Evolutionary conservation across 1,284 basidiomycete genomes (phyloP), one percentile per base, ranked within the genome.

Genomic region (Ceratobasidium sp.): DNA sequence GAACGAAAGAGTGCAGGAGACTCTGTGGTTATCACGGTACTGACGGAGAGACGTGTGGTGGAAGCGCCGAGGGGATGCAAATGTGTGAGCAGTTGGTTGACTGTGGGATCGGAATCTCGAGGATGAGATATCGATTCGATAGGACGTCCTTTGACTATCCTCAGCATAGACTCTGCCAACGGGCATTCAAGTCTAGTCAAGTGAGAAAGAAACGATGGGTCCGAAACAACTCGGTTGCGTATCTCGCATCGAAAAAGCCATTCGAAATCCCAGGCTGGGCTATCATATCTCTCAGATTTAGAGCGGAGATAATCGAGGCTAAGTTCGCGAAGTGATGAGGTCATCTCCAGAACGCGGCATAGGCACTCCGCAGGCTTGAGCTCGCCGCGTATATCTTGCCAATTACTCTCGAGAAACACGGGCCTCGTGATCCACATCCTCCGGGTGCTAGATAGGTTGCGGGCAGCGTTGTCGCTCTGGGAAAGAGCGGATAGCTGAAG

Each of bases 281-380:
- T 4, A n/a, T 12, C 9, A n/a, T n/a, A n/a, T n/a, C n/a, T n/a
- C 17, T n/a, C 20, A n/a, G 17, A 20, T 6, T 54, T 54, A 6
- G 23, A 20, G 17, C 20, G 10, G 23, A 6, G 52, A n/a, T n/a
- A n/a, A n/a, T n/a, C n/a, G 23, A 61, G 26, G 23, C 5, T 40
- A 23, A 61, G 59, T 23, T 64, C 42, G 28, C n/a, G 23, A 64
- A 64, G 61, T 33, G 61, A 64, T 3, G 61, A 20, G 28, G 61
- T 44, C 61, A 42, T 44, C 9, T 64, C 3, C 28, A 64, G n/a
- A 15, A 64, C 40, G 42, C 38, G 61, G 9, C 38, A 4, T 5
- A 64, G 10, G 17, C 42, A 64, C 28, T 40, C 61, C 3, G 40
- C 40, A 28, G 61, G 40, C n/a, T 40, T 15, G 23, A 64, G 40